Percentiles rank a stretch among this genome's conserved stretches.
These are phyloP conservation scores for Fomitopsis palustris DNA, from an alignment of 1,284 basidiomycete genomes.

Conservation along the genomic window DNA sequence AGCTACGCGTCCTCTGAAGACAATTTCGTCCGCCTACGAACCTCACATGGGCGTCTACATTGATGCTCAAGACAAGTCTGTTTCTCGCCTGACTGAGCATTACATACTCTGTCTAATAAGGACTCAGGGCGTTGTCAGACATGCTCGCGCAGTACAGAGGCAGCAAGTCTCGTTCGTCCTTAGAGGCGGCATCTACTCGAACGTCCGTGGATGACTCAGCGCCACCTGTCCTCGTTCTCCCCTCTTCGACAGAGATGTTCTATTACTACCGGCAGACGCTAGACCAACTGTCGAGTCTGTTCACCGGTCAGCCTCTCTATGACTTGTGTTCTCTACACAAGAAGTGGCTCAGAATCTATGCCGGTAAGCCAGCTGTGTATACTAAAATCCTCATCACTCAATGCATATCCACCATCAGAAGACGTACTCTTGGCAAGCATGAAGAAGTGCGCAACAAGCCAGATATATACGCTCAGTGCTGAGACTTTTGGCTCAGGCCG, in stretches of 20 bases:
- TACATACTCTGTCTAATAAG: neutral
- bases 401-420: constrained; percentile 42
- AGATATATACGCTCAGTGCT: neutral
- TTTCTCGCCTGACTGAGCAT: constrained; percentile 1
- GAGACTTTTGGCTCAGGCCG: constrained; percentile 27
- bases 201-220: constrained; percentile 44
- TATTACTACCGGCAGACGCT: constrained; percentile 96
- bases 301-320: constrained; percentile 78
- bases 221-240: constrained; percentile 69
- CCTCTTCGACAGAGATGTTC: constrained; percentile 95
- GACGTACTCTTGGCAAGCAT: constrained; percentile 77
- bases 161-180: constrained; percentile 57
- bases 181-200: constrained; percentile 51
- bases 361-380: constrained; percentile 51
- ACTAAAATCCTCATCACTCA: neutral
- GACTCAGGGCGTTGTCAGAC: constrained; percentile 64
- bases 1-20: constrained; percentile 49
- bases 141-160: constrained; percentile 82
- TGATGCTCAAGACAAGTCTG: constrained; percentile 92
- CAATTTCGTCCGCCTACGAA: constrained; percentile 87
- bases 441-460: constrained; percentile 47
- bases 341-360: constrained; percentile 94
- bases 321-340: constrained; percentile 80
- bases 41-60: constrained; percentile 91
- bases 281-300: constrained; percentile 88